A percentile compares a stretch with the other conserved stretches of the same genome.
Conservation (phyloP, 2,329 filamentous ascomycete genomes). For the Rutstroemia sp. region DNA sequence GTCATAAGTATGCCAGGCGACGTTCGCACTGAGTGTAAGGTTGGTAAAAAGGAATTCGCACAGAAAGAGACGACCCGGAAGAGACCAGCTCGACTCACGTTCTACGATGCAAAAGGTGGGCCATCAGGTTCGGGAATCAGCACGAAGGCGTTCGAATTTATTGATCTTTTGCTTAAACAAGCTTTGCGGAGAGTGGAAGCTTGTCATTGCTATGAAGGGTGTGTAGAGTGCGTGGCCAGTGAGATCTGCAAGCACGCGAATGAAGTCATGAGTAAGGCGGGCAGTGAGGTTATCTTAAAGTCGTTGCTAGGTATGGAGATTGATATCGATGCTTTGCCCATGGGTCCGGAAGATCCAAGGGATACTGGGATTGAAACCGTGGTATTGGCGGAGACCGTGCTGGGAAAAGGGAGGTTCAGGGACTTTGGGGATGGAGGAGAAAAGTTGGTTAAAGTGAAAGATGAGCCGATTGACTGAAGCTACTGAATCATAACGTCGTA, state of each 20-base stretch:
- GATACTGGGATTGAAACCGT: slow-evolving; percentile 77
- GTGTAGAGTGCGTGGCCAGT: slow-evolving; percentile 82
- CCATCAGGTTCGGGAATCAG: slow-evolving; percentile 77
- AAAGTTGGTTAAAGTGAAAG: slow-evolving; percentile 25
- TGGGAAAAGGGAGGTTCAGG: slow-evolving; percentile 23
- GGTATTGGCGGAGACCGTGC: slow-evolving; percentile 47
- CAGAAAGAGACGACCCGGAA: slow-evolving; percentile 63
- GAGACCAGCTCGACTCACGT: slow-evolving; percentile 79
- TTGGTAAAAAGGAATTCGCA: slow-evolving; percentile 78
- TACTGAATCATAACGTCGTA: not conserved
- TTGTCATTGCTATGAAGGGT: slow-evolving; percentile 73
- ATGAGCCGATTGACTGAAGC: slow-evolving; percentile 23
- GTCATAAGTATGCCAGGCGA: slow-evolving; percentile 86
- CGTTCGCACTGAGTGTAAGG: slow-evolving; percentile 91
- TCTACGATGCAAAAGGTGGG: slow-evolving; percentile 93
- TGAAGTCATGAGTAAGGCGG: slow-evolving; percentile 88
- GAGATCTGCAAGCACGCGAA: slow-evolving; percentile 81
- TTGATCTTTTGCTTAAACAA: slow-evolving; percentile 69
- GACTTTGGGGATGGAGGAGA: slow-evolving; percentile 19
- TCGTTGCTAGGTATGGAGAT: slow-evolving; percentile 68
- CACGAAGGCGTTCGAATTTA: slow-evolving; percentile 88
- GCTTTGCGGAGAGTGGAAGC: slow-evolving; percentile 69
- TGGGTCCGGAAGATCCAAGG: slow-evolving; percentile 67
- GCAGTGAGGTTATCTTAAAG: slow-evolving; percentile 73
- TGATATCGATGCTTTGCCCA: slow-evolving; percentile 76